These are phyloP conservation scores for Geotrichum fermentans DNA, from an alignment of 1,139 yeast species.

Conservation along the genomic window DNA sequence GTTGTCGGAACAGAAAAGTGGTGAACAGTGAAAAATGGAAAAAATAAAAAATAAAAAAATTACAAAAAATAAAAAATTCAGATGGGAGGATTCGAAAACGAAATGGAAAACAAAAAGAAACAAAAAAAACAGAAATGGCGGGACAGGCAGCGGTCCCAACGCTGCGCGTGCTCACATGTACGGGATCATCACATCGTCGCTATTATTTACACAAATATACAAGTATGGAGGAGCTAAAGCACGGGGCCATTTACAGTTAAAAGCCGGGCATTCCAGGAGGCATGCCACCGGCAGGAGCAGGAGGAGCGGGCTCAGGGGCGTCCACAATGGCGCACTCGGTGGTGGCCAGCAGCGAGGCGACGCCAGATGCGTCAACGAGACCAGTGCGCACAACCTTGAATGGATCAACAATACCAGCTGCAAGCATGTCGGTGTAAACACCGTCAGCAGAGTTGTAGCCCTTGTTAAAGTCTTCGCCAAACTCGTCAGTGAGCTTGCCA, in stretches of 20 bases:
- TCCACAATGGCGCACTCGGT: constrained; percentile 98
- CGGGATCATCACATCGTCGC: background rate
- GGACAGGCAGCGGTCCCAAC: too few relatives aligned
- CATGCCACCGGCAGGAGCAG: constrained; percentile 49
- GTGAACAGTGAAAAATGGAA: too few relatives aligned
- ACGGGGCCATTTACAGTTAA: background rate
- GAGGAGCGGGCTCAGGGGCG: constrained; percentile 84
- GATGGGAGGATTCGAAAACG: background rate
- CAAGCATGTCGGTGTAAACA: constrained; percentile 92
- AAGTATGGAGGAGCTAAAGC: background rate
- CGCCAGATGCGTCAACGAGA: constrained; percentile 95
- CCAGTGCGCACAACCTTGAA: constrained; percentile 98
- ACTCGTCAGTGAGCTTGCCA: constrained; percentile 83
- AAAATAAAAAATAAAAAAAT: background rate
- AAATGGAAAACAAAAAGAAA: constrained; percentile 1
- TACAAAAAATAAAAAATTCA: background rate
- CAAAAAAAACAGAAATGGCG: background rate
- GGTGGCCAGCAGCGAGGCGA: constrained; percentile 94
- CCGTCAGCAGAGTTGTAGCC: constrained; percentile 96
- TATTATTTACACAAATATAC: background rate
- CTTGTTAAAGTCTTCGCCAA: constrained; percentile 76
- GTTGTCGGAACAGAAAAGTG: too few relatives aligned
- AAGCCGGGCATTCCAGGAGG: constrained; percentile 58
- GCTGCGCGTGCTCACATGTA: background rate
- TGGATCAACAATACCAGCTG: constrained; percentile 97